Conservation (phyloP, 2,329 filamentous ascomycete genomes). For the Penicillium sp. region DNA sequence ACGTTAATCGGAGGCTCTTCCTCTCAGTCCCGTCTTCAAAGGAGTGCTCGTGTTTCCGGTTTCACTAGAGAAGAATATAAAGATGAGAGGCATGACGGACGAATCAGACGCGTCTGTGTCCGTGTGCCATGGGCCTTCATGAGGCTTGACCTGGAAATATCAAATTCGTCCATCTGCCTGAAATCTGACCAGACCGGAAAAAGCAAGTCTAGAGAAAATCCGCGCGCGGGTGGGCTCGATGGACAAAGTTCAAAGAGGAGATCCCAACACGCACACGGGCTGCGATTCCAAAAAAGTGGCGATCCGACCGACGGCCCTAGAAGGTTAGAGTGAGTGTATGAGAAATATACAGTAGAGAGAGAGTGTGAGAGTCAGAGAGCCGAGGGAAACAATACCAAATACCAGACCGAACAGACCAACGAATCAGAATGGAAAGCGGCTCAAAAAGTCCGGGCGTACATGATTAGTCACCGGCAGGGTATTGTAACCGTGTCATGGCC, state of each 20-base stretch:
- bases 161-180: slow-evolving; percentile 19
- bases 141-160: slow-evolving; percentile 15
- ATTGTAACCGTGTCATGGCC: slow-evolving; percentile 18
- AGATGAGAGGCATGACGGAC: slow-evolving; percentile 13
- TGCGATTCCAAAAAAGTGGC: neutral
- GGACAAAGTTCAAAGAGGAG: slow-evolving; percentile 3
- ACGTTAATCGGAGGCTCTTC: neutral
- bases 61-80: slow-evolving; percentile 1
- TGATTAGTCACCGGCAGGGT: slow-evolving; percentile 14
- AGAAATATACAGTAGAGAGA: too few relatives aligned
- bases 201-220: slow-evolving; percentile 6
- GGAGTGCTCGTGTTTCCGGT: slow-evolving; percentile 9
- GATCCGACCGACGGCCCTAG: neutral
- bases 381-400: slow-evolving; percentile 2
- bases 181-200: slow-evolving; percentile 5
- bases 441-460: slow-evolving; percentile 21
- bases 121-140: slow-evolving; percentile 1
- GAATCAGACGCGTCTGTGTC: slow-evolving; percentile 11
- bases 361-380: neutral
- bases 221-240: neutral
- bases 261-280: neutral
- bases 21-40: neutral
- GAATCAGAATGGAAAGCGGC: slow-evolving; percentile 13
- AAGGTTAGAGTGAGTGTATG: neutral
- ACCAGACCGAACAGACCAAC: neutral